Evolutionary conservation across 2,329 filamentous ascomycete species (phyloP), one percentile per base, ranked within the genome.

Genomic region (Aspergillus caelatus): DNA sequence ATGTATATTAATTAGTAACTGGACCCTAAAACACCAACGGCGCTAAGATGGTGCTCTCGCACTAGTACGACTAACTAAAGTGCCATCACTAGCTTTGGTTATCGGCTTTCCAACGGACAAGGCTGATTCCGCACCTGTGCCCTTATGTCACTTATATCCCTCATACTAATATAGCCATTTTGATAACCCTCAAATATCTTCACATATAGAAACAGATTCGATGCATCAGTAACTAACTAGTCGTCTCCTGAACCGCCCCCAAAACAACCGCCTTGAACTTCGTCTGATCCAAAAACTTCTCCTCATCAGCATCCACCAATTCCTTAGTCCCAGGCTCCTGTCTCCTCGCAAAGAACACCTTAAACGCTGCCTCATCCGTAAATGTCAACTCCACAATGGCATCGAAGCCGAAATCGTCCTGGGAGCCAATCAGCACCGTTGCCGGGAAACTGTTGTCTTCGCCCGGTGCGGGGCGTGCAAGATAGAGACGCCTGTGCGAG

Each of bases 241-340:
- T 32, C 23, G 32, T 55, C 34, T 55, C 52, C 4, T 39, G 16
- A 23, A 55, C 52, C 16, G 46, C 59, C 21, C 53, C 59, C 32
- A 61, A 16, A n/a, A 61, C 16, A 36, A 61, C 59, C 23, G 46
- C 28, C 41, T 34, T 57, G 8, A 61, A 9, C 53, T 52, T 61
- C 28, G 43, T 19, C 19, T 21, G 9, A 26, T 57, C 53, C 43
- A 61, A 16, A 32, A 61, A 61, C 21, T 43, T 52, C 59, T 57
- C 53, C 32, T 61, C 59, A 9, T 61, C 59, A 9, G 28, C 53
- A 50, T 61, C 59, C 1, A 61, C 23, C 21, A 43, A 16, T 19
- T 61, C 53, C 59, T 57, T 57, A 0, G 19, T 43, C 2, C 45
- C 59, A 0, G 53, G 41, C 43, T 61, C 53, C 43, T 55, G 43